Evolutionary conservation across 2,329 filamentous ascomycete genomes (phyloP), one percentile per base, ranked within the genome.

Genomic region (Fusarium miscanthi): DNA sequence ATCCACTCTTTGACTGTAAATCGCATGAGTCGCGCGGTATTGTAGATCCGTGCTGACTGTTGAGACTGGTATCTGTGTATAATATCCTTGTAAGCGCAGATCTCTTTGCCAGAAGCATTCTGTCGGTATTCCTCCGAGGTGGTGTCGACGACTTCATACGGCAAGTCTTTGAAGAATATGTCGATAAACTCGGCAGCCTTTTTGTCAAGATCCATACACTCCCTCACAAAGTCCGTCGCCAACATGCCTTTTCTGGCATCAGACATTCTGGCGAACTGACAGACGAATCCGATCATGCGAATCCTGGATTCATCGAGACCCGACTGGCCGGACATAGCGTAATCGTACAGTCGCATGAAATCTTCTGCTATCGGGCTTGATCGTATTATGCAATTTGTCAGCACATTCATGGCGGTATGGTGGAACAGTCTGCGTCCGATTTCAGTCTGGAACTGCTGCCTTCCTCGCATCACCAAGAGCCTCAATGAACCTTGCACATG

Each of bases 61-160:
- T 62, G 59, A 37, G 59, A 46, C 11, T 59, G 41, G 11, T 62
- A 62, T 30, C 17, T 46, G 59, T 62, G 59, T 19, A 59, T 46
- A 1, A 27, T 58, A 19, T 33, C 41, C 13, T 59, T 62, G 35
- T 62, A 62, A 19, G 41, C n/a, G 23, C n/a, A 46, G 16, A 46
- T 25, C 3, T 31, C 27, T 6, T 27, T 16, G 25, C 30, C 13
- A 6, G 33, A 8, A 7, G 33, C 37, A 13, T 23, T 40, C 9
- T 31, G 17, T 43, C 19, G 27, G 8, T 27, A 31, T 13, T 40
- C 40, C 3, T 58, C 33, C 3, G 33, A 27, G 10, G 23, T 33
- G 5, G 46, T 13, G 12, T 62, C 19, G 7, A 62, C 27, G 16
- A 46, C 14, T 11, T 62, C 33, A 7, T 33, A 62, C 5, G 52